Percentiles rank a stretch among this genome's conserved stretches.
These are phyloP conservation scores for Blastomyces gilchristii DNA, from an alignment of 2,329 filamentous ascomycete species.

Conservation along the genomic window DNA sequence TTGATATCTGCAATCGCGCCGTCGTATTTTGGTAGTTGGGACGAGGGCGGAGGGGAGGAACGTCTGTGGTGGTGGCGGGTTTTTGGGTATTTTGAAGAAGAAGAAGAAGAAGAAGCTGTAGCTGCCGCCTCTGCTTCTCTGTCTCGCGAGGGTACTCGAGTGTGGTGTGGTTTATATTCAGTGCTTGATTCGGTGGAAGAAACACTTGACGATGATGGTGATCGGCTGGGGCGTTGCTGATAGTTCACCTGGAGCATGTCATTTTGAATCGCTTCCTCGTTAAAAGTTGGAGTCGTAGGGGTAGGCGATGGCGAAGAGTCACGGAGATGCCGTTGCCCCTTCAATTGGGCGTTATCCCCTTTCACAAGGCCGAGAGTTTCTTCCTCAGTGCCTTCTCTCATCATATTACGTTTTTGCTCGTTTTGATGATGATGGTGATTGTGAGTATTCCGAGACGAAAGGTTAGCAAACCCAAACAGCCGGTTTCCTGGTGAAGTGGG, in stretches of 20 bases:
- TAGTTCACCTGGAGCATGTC: not conserved
- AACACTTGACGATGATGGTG: slow-evolving; percentile 3
- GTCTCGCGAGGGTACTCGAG: slow-evolving; percentile 7
- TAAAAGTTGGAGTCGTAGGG: slow-evolving; percentile 2
- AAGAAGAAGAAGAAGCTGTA: not conserved
- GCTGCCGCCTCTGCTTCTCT: slow-evolving; percentile 9
- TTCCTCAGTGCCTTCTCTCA: slow-evolving; percentile 61
- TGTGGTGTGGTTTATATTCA: not conserved
- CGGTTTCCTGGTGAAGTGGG: slow-evolving; percentile 2
- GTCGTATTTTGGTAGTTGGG: not conserved
- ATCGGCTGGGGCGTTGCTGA: not conserved
- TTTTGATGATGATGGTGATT: slow-evolving; percentile 1
- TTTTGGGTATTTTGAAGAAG: not conserved
- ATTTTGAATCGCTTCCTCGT: slow-evolving; percentile 1
- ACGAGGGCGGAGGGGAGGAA: not conserved
- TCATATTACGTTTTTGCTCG: slow-evolving; percentile 30
- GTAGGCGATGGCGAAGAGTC: slow-evolving; percentile 15
- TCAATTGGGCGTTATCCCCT: slow-evolving; percentile 42
- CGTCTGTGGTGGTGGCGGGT: not conserved
- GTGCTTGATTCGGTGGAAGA: not conserved
- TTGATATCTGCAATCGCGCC: not conserved
- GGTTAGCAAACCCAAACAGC: slow-evolving; percentile 8
- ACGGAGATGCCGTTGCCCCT: slow-evolving; percentile 9
- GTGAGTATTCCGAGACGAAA: slow-evolving; percentile 6
- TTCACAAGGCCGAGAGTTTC: slow-evolving; percentile 75